Base-by-base conservation (phyloP, 2,329 filamentous ascomycete species). In the Fusarium albidum region DNA sequence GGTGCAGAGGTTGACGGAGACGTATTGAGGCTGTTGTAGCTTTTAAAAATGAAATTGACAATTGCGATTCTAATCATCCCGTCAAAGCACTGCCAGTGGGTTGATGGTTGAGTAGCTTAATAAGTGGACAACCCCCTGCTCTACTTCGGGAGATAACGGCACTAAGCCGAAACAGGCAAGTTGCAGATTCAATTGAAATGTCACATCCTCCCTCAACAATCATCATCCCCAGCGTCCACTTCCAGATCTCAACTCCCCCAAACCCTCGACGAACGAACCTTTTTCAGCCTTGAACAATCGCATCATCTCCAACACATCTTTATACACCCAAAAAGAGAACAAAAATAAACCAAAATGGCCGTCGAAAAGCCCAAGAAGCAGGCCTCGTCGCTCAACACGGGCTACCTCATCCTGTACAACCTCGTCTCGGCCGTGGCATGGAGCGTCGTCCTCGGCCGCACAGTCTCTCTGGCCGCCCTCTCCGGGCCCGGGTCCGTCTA, bases 331-430 rank as follows among this genome's bases (percentile, higher is more conserved):
- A 42, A 44, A 44, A 37, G 71, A 68, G 63, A 64, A 64, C 45
- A 42, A 44, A 44, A 37, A 71, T 69, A 62, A 64, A 64, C 8
- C 40, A 59, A 34, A 49, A 63, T 27, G 49, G n/a, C 68, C 29
- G 40, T 59, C 46, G 51, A 57, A 33, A 68, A 62, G 51, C 58
- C 59, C 49, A 65, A 66, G 54, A 64, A 61, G 46, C 57, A 59
- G 41, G 50, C 68, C 35, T 72, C 71, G 28, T 47, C 62, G 14
- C 49, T 79, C 57, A 87, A 85, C 72, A 82, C 77, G 49, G 78
- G 76, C 69, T 96, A 97, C 77, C 85, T 98, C 47, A 82, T 93
- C 69, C 77, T 87, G 65, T 99, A 98, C 83, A 98, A 98, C 76
- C 81, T 86, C 66, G 69, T 88, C 61, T 96, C 88, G 46, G 85